Base-by-base conservation (phyloP, 2,329 filamentous ascomycete species). In the Botrytis elliptica region DNA sequence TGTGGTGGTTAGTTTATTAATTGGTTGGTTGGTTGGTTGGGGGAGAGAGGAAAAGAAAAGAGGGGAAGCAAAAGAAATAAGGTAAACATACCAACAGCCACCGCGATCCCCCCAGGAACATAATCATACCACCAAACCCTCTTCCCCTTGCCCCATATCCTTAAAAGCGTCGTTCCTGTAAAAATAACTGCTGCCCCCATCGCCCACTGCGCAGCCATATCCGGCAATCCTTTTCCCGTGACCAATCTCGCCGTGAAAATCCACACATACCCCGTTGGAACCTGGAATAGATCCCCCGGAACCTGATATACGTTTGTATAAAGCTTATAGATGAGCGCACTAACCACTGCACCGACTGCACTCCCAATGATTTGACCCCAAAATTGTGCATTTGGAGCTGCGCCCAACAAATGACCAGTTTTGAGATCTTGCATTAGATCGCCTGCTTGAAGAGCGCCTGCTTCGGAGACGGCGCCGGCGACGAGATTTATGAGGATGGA, bases 381-480 rank as follows among this genome's bases (percentile, higher is more conserved):
- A 81, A 99, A 99, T 80, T 99, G 96, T 0, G 96, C 96, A 78
- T 93, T 96, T 0, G 96, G 96, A 5, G 94, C 93, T 0, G 96
- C 96, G 18, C 95, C 95, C 0, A 99, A 88, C 0, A 99, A 85
- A 82, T 99, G 95, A 0, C 96, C 96, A 0, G 96, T 98, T 82
- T 99, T 99, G 44, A 99, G 88, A 81, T 99, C 96, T 81, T 99
- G 96, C 88, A 99, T 93, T 72, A 99, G 89, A 82, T 99, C 96
- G 14, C 96, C 96, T 4, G 96, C 95, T 84, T 99, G 96, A 7
- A 98, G 86, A 5, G 96, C 96, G 8, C 96, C 92, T 6, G 91
- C 90, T 82, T 95, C 92, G 18, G 90, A 92, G 44, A 99, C 91
- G 0, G 96, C 96, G 14, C 96, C 96, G 0, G 95, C 96, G 10